Percentiles rank a stretch among this genome's conserved stretches.
Evolutionary conservation across 441 rosid species (phyloP).

Genomic region (Biscutella auriculata): DNA sequence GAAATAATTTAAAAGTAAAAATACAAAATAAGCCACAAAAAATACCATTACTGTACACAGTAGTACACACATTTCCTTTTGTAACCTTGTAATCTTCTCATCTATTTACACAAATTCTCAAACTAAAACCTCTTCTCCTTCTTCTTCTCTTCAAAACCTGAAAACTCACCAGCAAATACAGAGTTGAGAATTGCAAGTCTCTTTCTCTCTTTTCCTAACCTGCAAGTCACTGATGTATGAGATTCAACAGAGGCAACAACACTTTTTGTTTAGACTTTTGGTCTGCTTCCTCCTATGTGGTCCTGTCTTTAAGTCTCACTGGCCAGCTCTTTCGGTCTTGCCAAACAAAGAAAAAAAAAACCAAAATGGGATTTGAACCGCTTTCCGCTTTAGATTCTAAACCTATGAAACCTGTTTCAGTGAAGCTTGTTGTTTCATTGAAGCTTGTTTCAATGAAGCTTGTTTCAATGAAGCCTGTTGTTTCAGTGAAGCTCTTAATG

Average conservation of each 20-base stretch:
- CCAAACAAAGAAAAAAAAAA: constrained; percentile 15
- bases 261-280: constrained; percentile 10
- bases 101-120: constrained; percentile 27
- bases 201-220: constrained; percentile 6
- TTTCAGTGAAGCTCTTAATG: constrained; percentile 47
- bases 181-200: background rate
- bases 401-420: constrained; percentile 10
- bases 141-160: constrained; percentile 4
- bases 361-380: constrained; percentile 20
- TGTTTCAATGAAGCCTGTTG: constrained; percentile 28
- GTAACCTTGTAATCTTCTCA: constrained; percentile 19
- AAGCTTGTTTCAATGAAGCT: constrained; percentile 24
- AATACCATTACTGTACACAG: constrained; percentile 24
- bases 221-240: constrained; percentile 14
- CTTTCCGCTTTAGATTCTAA: constrained; percentile 10
- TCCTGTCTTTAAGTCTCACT: constrained; percentile 9
- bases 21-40: constrained; percentile 9
- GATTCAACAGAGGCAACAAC: constrained; percentile 5
- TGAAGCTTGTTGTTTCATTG: constrained; percentile 34
- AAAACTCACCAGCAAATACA: constrained; percentile 13
- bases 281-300: constrained; percentile 19
- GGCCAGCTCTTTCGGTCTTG: constrained; percentile 21
- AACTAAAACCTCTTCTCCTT: constrained; percentile 17
- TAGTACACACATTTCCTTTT: constrained; percentile 24
- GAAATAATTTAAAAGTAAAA: background rate